Conservation (phyloP, 768 basidiomycete species). For the Leccinum truebloodii region DNA sequence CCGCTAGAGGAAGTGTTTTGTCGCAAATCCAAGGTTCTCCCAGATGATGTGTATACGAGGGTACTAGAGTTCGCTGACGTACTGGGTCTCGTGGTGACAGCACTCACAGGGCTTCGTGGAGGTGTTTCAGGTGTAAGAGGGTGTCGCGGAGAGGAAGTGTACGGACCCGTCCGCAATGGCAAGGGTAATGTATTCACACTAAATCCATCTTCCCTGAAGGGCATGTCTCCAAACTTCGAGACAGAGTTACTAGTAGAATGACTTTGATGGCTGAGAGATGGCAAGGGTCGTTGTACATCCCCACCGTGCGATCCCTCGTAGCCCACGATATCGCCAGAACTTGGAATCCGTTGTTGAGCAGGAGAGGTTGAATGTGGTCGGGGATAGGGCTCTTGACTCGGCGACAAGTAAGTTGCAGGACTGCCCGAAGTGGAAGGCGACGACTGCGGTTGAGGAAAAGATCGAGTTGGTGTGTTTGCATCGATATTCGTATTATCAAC, state of each 20-base stretch:
- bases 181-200: slow-evolving; percentile 24
- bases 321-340: slow-evolving; percentile 14
- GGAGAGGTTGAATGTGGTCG: slow-evolving; percentile 61
- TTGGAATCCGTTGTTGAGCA: slow-evolving; percentile 33
- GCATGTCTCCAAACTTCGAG: slow-evolving; percentile 34
- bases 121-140: slow-evolving; percentile 44
- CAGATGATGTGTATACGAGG: slow-evolving; percentile 28
- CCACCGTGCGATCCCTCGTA: slow-evolving; percentile 29
- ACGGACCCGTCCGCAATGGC: slow-evolving; percentile 32
- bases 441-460: slow-evolving; percentile 27
- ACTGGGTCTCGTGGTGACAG: slow-evolving; percentile 44
- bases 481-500: slow-evolving; percentile 24
- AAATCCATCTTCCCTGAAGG: slow-evolving; percentile 33
- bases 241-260: slow-evolving; percentile 30
- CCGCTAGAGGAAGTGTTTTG: slow-evolving; percentile 30
- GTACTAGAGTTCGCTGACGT: slow-evolving; percentile 34
- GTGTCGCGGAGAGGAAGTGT: slow-evolving; percentile 23
- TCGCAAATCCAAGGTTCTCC: slow-evolving; percentile 28
- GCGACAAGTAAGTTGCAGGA: slow-evolving; percentile 38
- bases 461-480: slow-evolving; percentile 16
- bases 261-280: slow-evolving; percentile 26
- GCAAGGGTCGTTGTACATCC: slow-evolving; percentile 31
- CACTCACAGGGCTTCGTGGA: slow-evolving; percentile 64
- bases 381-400: slow-evolving; percentile 57
- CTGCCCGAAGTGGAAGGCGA: slow-evolving; percentile 22